These are phyloP conservation scores for Peronospora destructor DNA, from an alignment of 352 stramenopile species.

Conservation along the genomic window DNA sequence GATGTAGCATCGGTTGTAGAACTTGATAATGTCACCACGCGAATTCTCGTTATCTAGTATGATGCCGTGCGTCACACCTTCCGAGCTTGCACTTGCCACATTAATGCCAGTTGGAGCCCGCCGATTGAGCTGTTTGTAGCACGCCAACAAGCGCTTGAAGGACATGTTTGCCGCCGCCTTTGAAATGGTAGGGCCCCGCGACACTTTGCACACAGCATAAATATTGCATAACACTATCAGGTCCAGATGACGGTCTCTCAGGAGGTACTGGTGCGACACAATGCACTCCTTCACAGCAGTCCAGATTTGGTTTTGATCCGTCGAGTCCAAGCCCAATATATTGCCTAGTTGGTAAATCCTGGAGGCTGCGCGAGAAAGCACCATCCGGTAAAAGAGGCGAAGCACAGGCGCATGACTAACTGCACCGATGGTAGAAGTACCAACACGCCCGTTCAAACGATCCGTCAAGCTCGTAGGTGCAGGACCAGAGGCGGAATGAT, in stretches of 20 bases:
- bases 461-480: conserved; percentile 10
- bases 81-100: conserved; percentile 10
- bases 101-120: conserved; percentile 24
- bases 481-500: conserved; percentile 12
- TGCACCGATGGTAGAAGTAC: conserved; percentile 1
- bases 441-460: conserved; percentile 9
- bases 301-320: conserved; percentile 82
- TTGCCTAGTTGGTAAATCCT: conserved; percentile 71
- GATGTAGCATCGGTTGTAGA: conserved; percentile 85
- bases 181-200: conserved; percentile 57
- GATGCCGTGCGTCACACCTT: conserved; percentile 75
- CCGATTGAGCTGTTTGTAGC: conserved; percentile 64
- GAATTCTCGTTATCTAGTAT: conserved; percentile 52
- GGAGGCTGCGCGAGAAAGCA: conserved; percentile 70
- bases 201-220: conserved; percentile 83
- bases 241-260: conserved; percentile 74
- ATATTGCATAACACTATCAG: conserved; percentile 78
- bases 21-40: conserved; percentile 85
- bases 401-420: conserved; percentile 41
- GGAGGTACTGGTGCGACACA: conserved; percentile 46
- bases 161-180: conserved; percentile 30
- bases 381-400: conserved; percentile 85
- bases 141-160: conserved; percentile 73
- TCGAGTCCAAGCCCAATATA: conserved; percentile 61
- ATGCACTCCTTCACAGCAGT: conserved; percentile 81